Conservation (phyloP, 257 asterid genomes). For the Apocynum venetum region DNA sequence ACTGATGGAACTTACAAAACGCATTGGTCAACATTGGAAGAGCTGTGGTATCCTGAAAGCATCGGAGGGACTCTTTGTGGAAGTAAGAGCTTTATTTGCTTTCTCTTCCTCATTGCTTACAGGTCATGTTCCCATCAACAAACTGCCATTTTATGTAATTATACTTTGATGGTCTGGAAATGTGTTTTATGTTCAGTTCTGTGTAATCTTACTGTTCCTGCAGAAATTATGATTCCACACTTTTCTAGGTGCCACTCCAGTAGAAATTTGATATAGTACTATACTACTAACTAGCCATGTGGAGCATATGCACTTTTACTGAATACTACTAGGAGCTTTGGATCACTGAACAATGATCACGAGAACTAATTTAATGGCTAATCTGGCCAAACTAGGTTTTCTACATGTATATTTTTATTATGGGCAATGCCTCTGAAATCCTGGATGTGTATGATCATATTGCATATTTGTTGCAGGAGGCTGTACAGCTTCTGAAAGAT, state of each 20-base stretch:
- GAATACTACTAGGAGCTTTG: not conserved
- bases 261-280: not conserved
- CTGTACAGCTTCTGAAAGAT: constrained; percentile 80
- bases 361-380: not conserved
- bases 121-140: not conserved
- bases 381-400: not conserved
- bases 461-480: constrained; percentile 52
- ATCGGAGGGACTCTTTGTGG: constrained; percentile 65
- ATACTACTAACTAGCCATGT: not conserved
- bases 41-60: constrained; percentile 49
- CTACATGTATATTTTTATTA: not conserved
- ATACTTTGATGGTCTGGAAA: not conserved
- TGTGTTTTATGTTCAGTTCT: not conserved
- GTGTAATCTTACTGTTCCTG: not conserved
- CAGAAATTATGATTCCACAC: not conserved
- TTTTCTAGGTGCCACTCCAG: not conserved
- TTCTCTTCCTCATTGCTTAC: not conserved
- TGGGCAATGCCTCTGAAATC: not conserved
- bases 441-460: not conserved
- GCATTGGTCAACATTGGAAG: constrained; percentile 81
- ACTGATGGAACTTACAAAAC: constrained; percentile 42
- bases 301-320: constrained; percentile 1
- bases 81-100: constrained; percentile 37
- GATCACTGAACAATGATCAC: not conserved
- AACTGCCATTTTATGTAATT: not conserved